A percentile compares a stretch with the other conserved stretches of the same genome.
Conservation (phyloP, 306 rosid genomes). For the Dalbergia oliveri region DNA sequence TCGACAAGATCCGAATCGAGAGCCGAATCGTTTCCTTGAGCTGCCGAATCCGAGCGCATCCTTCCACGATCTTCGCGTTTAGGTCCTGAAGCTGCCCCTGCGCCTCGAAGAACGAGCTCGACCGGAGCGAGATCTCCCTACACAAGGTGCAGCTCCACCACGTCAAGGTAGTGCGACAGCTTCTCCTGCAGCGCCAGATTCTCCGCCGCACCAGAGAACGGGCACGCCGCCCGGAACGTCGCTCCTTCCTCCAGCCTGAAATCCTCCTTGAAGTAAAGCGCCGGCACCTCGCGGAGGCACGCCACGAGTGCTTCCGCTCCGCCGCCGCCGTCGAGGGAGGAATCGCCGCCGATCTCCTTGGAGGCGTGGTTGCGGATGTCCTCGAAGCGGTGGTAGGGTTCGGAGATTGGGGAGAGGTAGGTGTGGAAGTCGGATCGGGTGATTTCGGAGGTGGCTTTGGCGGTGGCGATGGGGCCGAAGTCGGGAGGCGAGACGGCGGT, state of each 20-base stretch:
- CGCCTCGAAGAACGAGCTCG: constrained; percentile 97
- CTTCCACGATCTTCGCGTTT: constrained; percentile 83
- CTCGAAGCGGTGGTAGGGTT: constrained; percentile 73
- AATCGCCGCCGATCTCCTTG: constrained; percentile 53
- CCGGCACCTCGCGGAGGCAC: constrained; percentile 88
- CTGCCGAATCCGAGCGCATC: constrained; percentile 75
- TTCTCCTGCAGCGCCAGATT: constrained; percentile 82
- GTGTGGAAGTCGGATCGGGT: constrained; percentile 82
- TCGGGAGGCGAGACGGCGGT: constrained; percentile 72
- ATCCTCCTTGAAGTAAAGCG: constrained; percentile 91
- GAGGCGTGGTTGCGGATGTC: constrained; percentile 79
- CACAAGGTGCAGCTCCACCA: constrained; percentile 93
- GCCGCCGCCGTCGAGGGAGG: not conserved
- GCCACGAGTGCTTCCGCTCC: constrained; percentile 90
- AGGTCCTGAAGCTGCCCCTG: constrained; percentile 93
- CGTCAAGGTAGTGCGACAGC: constrained; percentile 92
- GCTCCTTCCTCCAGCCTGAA: constrained; percentile 92
- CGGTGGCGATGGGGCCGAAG: constrained; percentile 62
- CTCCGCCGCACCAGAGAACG: constrained; percentile 75
- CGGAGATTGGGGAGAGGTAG: constrained; percentile 70
- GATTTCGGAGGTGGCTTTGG: constrained; percentile 73
- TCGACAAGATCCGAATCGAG: constrained; percentile 89
- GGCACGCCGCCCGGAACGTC: constrained; percentile 89
- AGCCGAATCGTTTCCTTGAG: constrained; percentile 87
- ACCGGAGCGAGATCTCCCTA: constrained; percentile 93